These are phyloP conservation scores for Oldenlandia corymbosa DNA, from an alignment of 257 asterid genomes.

Conservation along the genomic window DNA sequence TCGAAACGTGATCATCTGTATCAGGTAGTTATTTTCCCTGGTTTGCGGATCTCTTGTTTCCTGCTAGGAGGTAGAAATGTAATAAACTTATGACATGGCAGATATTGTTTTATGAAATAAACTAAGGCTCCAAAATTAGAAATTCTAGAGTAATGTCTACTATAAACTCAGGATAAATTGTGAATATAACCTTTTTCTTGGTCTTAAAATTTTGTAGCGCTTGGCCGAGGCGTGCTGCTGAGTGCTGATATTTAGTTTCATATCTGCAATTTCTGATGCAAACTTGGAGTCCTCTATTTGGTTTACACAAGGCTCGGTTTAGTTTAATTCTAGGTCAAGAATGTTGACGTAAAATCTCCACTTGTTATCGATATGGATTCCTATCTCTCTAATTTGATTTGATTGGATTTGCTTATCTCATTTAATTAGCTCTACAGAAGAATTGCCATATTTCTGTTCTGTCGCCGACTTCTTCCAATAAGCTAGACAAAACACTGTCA, in stretches of 20 bases:
- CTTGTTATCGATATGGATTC: not conserved
- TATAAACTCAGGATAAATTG: not conserved
- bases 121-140: not conserved
- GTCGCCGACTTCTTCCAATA: no score
- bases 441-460: no score
- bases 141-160: not conserved
- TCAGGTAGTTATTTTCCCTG: constrained; percentile 42
- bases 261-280: not conserved
- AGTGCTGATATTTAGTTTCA: not conserved
- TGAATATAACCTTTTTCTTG: not conserved
- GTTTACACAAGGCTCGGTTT: not conserved
- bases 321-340: constrained; percentile 1
- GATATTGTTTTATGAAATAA: not conserved
- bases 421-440: not conserved
- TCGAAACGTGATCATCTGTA: constrained; percentile 91
- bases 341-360: not conserved
- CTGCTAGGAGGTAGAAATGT: not conserved
- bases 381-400: not conserved
- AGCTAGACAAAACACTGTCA: no score
- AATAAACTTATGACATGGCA: not conserved
- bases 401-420: not conserved
- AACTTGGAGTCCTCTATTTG: not conserved
- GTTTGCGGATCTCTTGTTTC: not conserved
- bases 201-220: not conserved
- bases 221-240: not conserved